phyloP scores from a whole-genome alignment of 2,329 filamentous ascomycete genomes.

The Massarina eburnea region DNA sequence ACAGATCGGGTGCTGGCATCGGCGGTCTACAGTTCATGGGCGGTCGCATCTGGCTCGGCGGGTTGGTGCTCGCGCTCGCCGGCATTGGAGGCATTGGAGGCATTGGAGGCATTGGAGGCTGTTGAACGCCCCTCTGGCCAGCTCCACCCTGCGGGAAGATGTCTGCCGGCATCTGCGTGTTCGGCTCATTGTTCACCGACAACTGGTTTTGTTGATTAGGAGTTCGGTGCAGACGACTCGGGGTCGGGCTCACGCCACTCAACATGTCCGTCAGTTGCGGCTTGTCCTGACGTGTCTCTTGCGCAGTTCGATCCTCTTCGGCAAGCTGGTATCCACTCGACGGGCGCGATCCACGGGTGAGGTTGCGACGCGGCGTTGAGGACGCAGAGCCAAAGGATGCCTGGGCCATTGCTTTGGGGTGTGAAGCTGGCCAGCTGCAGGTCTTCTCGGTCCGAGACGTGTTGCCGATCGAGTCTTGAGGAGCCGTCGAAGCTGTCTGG shows the following conservation, averaged over 20 bases:
- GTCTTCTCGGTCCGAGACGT: no score
- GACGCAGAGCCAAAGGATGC: no score
- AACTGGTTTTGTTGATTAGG: neutral
- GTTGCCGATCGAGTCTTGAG: no score
- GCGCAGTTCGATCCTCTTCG: no score
- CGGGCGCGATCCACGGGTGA: no score
- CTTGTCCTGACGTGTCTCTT: constrained; percentile 11
- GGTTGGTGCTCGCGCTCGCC: constrained; percentile 3
- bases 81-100: neutral
- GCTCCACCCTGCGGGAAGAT: no score
- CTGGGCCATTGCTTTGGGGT: no score
- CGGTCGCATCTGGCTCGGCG: neutral
- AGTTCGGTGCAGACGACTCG: constrained; percentile 30
- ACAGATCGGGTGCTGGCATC: constrained; percentile 7
- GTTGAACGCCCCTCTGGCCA: constrained; percentile 3
- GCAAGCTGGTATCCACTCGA: no score
- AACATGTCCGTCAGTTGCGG: constrained; percentile 33
- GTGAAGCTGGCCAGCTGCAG: no score
- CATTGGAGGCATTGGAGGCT: constrained; percentile 6
- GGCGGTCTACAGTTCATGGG: neutral
- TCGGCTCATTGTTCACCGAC: neutral
- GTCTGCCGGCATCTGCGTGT: neutral
- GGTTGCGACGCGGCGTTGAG: no score
- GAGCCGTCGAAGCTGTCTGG: no score
- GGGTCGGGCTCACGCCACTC: constrained; percentile 20